These are phyloP conservation scores for Theobroma cacao DNA, from an alignment of 345 rosid species.

Conservation along the genomic window DNA sequence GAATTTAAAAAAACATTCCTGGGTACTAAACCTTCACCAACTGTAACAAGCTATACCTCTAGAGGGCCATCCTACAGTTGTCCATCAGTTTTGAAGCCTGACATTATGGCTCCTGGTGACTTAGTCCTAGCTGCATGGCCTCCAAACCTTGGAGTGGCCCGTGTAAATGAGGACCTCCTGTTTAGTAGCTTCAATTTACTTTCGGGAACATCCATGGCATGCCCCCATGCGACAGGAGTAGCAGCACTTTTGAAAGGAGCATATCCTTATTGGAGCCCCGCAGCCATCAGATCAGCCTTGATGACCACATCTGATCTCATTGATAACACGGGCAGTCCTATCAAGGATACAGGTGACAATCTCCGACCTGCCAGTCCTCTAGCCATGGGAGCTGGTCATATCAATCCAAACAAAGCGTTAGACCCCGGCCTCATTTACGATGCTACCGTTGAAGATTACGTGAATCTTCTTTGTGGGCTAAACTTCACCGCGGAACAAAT, in stretches of 20 bases:
- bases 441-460: constrained; percentile 36
- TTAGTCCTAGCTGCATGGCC: constrained; percentile 57
- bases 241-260: constrained; percentile 48
- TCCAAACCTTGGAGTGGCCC: constrained; percentile 9
- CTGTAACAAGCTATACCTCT: constrained; percentile 46
- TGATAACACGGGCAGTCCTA: constrained; percentile 29
- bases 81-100: constrained; percentile 53
- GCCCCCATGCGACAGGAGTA: constrained; percentile 54
- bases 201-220: constrained; percentile 61
- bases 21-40: constrained; percentile 39
- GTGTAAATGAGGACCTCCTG: constrained; percentile 5
- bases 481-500: constrained; percentile 46
- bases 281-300: constrained; percentile 59
- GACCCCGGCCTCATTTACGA: constrained; percentile 60
- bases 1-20: constrained; percentile 33
- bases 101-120: constrained; percentile 49
- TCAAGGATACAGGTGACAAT: constrained; percentile 25
- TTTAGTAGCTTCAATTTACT: constrained; percentile 38
- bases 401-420: constrained; percentile 52
- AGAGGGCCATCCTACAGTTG: constrained; percentile 59
- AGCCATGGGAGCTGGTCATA: constrained; percentile 57
- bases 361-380: constrained; percentile 35
- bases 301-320: constrained; percentile 44
- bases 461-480: constrained; percentile 44
- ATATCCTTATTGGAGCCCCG: constrained; percentile 57